Percentiles rank a stretch among this genome's conserved stretches.
These are phyloP conservation scores for Flaveria trinervia DNA, from an alignment of 129 eudicot genomes.

Conservation along the genomic window DNA sequence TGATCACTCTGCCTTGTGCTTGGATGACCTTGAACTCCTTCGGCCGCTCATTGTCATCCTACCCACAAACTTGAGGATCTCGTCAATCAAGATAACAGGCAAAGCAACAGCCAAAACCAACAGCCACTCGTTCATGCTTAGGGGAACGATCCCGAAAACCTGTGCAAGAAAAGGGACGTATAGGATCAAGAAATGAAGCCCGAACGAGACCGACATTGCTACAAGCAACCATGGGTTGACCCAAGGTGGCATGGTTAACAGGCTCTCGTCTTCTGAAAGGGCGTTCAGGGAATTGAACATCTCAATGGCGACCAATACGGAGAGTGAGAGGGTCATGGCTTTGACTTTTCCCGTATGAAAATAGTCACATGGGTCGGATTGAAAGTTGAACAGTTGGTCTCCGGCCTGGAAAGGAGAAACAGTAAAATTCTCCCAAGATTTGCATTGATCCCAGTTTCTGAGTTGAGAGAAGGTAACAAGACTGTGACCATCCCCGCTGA, in stretches of 20 bases:
- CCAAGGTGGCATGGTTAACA: constrained; percentile 65
- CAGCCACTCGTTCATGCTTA: constrained; percentile 77
- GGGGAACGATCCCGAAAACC: constrained; percentile 71
- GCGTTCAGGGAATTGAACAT: constrained; percentile 84
- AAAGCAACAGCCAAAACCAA: constrained; percentile 65
- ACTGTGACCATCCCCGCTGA: constrained; percentile 64
- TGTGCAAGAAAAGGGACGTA: constrained; percentile 80
- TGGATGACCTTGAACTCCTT: constrained; percentile 18
- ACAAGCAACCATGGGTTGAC: constrained; percentile 21
- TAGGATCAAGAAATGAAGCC: constrained; percentile 71
- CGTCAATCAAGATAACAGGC: constrained; percentile 85
- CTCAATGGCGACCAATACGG: constrained; percentile 75
- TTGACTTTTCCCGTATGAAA: constrained; percentile 64
- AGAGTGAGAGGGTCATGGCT: constrained; percentile 78
- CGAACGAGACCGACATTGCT: constrained; percentile 66
- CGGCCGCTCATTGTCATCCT: constrained; percentile 40
- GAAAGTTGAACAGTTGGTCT: constrained; percentile 42
- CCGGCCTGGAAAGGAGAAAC: constrained; percentile 65
- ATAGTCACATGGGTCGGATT: constrained; percentile 69
- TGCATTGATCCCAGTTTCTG: constrained; percentile 71
- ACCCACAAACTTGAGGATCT: constrained; percentile 80
- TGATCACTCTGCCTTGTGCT: constrained; percentile 43
- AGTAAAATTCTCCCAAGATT: constrained; percentile 62
- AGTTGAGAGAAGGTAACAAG: constrained; percentile 67
- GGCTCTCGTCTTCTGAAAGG: constrained; percentile 75